phyloP scores from a whole-genome alignment of 2,329 filamentous ascomycete species.

The Emericellopsis atlantica region DNA sequence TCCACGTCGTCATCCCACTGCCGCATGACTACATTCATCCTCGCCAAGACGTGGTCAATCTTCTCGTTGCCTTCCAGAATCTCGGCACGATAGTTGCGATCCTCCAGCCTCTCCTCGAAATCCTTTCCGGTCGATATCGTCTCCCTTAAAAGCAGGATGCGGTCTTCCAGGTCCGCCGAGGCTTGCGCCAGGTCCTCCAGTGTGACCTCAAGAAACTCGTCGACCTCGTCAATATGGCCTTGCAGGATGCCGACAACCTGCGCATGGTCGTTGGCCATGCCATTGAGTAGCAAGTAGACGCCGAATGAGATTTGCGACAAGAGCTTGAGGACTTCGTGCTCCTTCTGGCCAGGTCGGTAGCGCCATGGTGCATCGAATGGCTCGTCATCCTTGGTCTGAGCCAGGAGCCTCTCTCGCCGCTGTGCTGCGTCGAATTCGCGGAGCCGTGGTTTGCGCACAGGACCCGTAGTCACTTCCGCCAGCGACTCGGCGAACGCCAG shows the following conservation, averaged over 20 bases:
- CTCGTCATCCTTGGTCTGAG: slow-evolving; percentile 54
- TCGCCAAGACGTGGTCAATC: slow-evolving; percentile 78
- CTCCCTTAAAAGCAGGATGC: slow-evolving; percentile 67
- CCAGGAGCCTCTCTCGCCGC: slow-evolving; percentile 55
- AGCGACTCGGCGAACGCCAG: slow-evolving; percentile 75
- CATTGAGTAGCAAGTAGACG: slow-evolving; percentile 73
- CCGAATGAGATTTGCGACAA: slow-evolving; percentile 90
- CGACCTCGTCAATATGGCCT: slow-evolving; percentile 85
- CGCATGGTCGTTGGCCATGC: slow-evolving; percentile 75
- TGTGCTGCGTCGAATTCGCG: slow-evolving; percentile 42
- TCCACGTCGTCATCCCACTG: slow-evolving; percentile 69
- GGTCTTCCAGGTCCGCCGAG: slow-evolving; percentile 63
- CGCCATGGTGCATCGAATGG: slow-evolving; percentile 67
- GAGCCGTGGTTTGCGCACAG: slow-evolving; percentile 36
- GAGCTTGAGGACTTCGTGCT: slow-evolving; percentile 83
- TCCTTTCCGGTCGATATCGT: slow-evolving; percentile 72
- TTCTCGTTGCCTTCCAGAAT: slow-evolving; percentile 81
- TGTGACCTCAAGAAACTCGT: slow-evolving; percentile 77
- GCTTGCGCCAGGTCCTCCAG: slow-evolving; percentile 76
- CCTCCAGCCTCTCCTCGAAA: slow-evolving; percentile 81
- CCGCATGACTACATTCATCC: slow-evolving; percentile 63
- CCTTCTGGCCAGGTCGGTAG: slow-evolving; percentile 59
- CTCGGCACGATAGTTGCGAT: slow-evolving; percentile 67
- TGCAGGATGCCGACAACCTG: slow-evolving; percentile 86
- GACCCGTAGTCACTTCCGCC: slow-evolving; percentile 49